A percentile compares a stretch with the other conserved stretches of the same genome.
phyloP scores from a whole-genome alignment of 495 filamentous ascomycete genomes.

The Ramalina peruviana region DNA sequence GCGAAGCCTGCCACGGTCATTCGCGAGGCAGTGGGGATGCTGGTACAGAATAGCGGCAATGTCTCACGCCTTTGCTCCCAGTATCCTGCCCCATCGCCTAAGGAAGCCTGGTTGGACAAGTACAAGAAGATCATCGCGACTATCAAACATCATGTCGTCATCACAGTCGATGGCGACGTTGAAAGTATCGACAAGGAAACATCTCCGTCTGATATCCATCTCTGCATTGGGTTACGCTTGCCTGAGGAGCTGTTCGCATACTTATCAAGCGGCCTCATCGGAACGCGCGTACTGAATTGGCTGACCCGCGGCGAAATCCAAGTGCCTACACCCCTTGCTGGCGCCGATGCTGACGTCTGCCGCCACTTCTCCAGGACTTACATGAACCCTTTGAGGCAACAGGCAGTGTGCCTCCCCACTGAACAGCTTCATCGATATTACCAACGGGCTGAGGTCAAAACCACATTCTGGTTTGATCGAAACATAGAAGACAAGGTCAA shows the following conservation, averaged over 20 bases:
- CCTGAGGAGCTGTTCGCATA: slow-evolving; percentile 90
- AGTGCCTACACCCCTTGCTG: slow-evolving; percentile 65
- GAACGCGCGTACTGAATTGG: slow-evolving; percentile 66
- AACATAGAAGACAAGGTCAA: slow-evolving; percentile 49
- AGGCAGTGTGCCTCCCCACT: slow-evolving; percentile 61
- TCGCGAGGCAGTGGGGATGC: slow-evolving; percentile 54
- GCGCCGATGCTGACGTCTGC: slow-evolving; percentile 67
- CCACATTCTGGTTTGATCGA: slow-evolving; percentile 77
- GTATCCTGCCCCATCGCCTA: slow-evolving; percentile 52
- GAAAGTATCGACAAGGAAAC: slow-evolving; percentile 53
- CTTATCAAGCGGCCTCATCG: slow-evolving; percentile 66
- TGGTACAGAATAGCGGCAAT: slow-evolving; percentile 48
- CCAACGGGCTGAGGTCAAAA: slow-evolving; percentile 55
- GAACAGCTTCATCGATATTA: slow-evolving; percentile 70
- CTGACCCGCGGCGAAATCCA: slow-evolving; percentile 63
- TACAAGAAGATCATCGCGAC: slow-evolving; percentile 73
- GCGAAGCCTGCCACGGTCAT: slow-evolving; percentile 34
- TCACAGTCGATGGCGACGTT: slow-evolving; percentile 61
- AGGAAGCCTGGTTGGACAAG: slow-evolving; percentile 65
- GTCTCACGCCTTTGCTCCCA: slow-evolving; percentile 52
- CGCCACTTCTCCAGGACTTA: slow-evolving; percentile 58
- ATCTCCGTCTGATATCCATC: slow-evolving; percentile 67
- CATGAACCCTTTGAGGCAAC: slow-evolving; percentile 55
- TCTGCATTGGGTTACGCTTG: slow-evolving; percentile 77
- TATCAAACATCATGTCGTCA: slow-evolving; percentile 73